phyloP scores from a whole-genome alignment of 441 rosid genomes.

The Euphorbia schlechtendalii region DNA sequence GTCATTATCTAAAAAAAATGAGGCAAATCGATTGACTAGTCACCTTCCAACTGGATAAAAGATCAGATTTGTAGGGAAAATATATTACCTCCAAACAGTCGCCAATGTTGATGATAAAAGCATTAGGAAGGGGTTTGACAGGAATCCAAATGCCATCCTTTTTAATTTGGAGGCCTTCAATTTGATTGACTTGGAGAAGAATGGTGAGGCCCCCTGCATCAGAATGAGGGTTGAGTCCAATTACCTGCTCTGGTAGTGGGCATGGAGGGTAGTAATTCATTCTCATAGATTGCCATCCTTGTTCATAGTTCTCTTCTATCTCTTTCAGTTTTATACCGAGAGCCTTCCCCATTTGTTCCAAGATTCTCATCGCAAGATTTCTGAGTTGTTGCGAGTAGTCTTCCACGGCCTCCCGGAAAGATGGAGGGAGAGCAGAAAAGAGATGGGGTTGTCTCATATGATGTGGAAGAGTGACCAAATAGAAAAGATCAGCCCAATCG shows the following conservation, averaged over 20 bases:
- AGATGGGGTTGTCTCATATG: constrained; percentile 12
- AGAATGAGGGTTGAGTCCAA: constrained; percentile 36
- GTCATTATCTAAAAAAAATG: constrained; percentile 26
- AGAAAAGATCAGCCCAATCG: constrained; percentile 19
- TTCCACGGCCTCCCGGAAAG: constrained; percentile 19
- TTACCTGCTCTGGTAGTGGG: constrained; percentile 36
- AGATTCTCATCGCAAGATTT: constrained; percentile 14
- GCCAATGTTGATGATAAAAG: constrained; percentile 39
- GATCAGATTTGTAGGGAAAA: no score
- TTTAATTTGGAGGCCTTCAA: constrained; percentile 34
- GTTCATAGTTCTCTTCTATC: constrained; percentile 15
- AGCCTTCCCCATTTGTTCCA: constrained; percentile 19
- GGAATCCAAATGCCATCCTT: constrained; percentile 39
- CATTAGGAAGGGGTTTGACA: constrained; percentile 23
- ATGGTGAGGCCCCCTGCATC: constrained; percentile 31
- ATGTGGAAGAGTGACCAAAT: constrained; percentile 17
- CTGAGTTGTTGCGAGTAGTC: constrained; percentile 18
- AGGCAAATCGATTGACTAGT: no score
- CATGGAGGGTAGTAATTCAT: constrained; percentile 43
- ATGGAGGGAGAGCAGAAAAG: constrained; percentile 6
- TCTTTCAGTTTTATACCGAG: constrained; percentile 11
- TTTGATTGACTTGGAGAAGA: constrained; percentile 32
- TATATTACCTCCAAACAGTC: constrained; percentile 45
- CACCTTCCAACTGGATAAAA: no score
- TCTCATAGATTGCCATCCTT: constrained; percentile 19